Percentiles rank a stretch among this genome's conserved stretches.
phyloP scores from a whole-genome alignment of 2,329 filamentous ascomycete genomes.

The Aureobasidium sp. region DNA sequence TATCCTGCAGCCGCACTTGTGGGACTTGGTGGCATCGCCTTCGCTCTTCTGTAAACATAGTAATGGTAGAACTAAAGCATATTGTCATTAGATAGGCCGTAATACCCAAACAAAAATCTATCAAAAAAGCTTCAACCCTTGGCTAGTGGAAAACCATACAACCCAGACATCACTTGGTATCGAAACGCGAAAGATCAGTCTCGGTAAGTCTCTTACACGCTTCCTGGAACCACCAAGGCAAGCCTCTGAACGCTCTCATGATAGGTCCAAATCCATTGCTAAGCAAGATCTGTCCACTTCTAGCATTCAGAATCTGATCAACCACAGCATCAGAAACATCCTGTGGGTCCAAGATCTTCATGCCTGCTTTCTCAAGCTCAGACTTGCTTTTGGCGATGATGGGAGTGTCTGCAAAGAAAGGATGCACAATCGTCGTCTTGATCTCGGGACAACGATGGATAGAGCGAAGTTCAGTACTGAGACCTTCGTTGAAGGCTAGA shows the following conservation, averaged over 20 bases:
- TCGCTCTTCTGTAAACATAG: neutral
- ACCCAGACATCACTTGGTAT: neutral
- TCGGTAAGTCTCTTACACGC: neutral
- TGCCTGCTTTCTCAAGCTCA: slow-evolving; percentile 27
- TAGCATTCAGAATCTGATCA: slow-evolving; percentile 35
- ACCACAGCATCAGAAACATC: slow-evolving; percentile 37
- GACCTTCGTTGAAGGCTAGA: slow-evolving; percentile 47
- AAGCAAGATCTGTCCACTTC: slow-evolving; percentile 36
- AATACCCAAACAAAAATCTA: neutral
- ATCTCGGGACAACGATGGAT: slow-evolving; percentile 37
- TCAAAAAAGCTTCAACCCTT: neutral
- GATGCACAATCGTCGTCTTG: slow-evolving; percentile 38
- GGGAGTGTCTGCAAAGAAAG: slow-evolving; percentile 36
- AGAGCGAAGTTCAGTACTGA: slow-evolving; percentile 36
- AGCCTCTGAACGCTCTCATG: slow-evolving; percentile 8
- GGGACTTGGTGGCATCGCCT: neutral
- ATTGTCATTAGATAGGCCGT: neutral
- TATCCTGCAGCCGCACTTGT: neutral
- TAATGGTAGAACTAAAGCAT: neutral
- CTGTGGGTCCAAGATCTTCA: slow-evolving; percentile 32
- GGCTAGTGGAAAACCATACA: neutral
- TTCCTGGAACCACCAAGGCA: slow-evolving; percentile 19
- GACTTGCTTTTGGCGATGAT: slow-evolving; percentile 30
- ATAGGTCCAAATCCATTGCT: slow-evolving; percentile 18
- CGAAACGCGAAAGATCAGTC: neutral